Evolutionary conservation across 108 stramenopile genomes (phyloP).

Genomic region (Conticribra guillardii): DNA sequence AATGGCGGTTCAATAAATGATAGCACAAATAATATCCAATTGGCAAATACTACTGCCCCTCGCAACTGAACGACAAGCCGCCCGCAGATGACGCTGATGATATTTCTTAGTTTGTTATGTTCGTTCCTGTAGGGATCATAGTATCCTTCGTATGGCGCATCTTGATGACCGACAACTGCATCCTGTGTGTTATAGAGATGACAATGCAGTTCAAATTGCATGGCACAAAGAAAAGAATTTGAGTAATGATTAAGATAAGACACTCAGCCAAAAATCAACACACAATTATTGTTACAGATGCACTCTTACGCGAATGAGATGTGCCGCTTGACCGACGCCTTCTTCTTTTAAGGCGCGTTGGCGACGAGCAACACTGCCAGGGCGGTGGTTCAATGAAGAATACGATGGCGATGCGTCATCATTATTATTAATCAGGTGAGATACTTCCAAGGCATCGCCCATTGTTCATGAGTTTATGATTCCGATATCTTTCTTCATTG

Average conservation of each 20-base stretch:
- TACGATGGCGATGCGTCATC: background rate
- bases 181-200: too few species aligned
- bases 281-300: background rate
- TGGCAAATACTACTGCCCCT: constrained; percentile 18
- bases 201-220: too few species aligned
- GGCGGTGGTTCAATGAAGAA: background rate
- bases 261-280: background rate
- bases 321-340: constrained; percentile 64
- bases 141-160: constrained; percentile 48
- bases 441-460: too few species aligned
- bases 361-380: background rate
- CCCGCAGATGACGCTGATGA: constrained; percentile 50
- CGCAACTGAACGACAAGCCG: constrained; percentile 33
- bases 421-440: too few species aligned
- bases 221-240: background rate
- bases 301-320: constrained; percentile 47
- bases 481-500: too few species aligned
- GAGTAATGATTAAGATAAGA: background rate
- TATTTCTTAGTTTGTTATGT: constrained; percentile 15
- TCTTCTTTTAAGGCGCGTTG: constrained; percentile 14
- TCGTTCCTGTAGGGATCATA: constrained; percentile 66
- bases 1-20: constrained; percentile 74
- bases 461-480: too few species aligned
- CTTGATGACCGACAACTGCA: constrained; percentile 62
- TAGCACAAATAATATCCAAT: constrained; percentile 61